phyloP scores from a whole-genome alignment of 1,284 basidiomycete species.

The Sphagnurus paluster region DNA sequence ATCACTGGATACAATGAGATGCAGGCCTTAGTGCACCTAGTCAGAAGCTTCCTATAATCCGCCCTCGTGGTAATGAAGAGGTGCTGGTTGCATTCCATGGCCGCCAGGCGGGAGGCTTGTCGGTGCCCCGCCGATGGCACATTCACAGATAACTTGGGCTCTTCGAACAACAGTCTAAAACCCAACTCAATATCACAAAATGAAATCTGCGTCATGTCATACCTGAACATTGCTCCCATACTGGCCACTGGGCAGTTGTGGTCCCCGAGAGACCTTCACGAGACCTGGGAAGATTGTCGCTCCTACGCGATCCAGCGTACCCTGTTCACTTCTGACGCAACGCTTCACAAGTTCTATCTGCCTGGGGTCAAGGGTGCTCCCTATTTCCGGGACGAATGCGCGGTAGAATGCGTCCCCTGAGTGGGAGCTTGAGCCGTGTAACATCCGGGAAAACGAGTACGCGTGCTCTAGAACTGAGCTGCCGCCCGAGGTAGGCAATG shows the following conservation, averaged over 20 bases:
- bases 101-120: constrained; percentile 15
- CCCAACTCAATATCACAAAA: constrained; percentile 4
- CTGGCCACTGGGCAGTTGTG: constrained; percentile 32
- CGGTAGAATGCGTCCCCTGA: constrained; percentile 78
- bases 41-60: constrained; percentile 3
- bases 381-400: constrained; percentile 78
- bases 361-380: constrained; percentile 60
- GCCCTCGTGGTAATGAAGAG: background rate
- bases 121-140: constrained; percentile 50
- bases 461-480: constrained; percentile 64
- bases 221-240: constrained; percentile 54
- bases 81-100: constrained; percentile 5
- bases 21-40: no score
- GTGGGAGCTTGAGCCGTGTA: constrained; percentile 66
- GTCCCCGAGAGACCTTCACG: constrained; percentile 67
- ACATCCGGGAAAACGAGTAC: constrained; percentile 77
- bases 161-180: constrained; percentile 66
- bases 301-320: constrained; percentile 71
- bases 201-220: constrained; percentile 5
- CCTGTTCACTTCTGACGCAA: constrained; percentile 70
- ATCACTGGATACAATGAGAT: no score
- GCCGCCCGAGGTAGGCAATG: constrained; percentile 42
- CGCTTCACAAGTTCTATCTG: constrained; percentile 80
- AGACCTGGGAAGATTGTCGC: constrained; percentile 82
- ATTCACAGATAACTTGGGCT: constrained; percentile 83